A percentile compares a stretch with the other conserved stretches of the same genome.
Conservation (phyloP, 768 basidiomycete species). For the Amanita pallidorosea region DNA sequence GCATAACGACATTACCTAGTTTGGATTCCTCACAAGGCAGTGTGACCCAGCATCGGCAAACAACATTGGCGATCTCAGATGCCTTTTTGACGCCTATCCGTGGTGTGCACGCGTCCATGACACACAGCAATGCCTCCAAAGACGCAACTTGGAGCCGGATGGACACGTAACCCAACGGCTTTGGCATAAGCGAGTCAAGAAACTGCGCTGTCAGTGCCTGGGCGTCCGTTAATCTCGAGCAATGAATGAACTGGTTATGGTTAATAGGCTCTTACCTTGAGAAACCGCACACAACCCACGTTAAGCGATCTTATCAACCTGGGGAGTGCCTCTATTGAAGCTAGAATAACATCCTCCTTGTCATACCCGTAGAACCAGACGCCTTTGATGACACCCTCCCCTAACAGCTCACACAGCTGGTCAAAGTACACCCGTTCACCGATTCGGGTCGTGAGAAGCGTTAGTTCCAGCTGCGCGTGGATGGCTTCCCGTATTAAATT, state of each 20-base stretch:
- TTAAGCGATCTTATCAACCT: conserved; percentile 45
- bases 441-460: conserved; percentile 34
- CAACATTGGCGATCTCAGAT: conserved; percentile 43
- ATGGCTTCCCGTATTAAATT: conserved; percentile 44
- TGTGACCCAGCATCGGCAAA: conserved; percentile 56
- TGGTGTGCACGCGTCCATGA: conserved; percentile 44
- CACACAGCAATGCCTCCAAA: conserved; percentile 27
- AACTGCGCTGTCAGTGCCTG: conserved; percentile 55
- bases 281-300: conserved; percentile 52
- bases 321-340: conserved; percentile 56
- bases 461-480: conserved; percentile 36
- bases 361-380: conserved; percentile 64
- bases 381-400: conserved; percentile 60
- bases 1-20: conserved; percentile 9
- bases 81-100: conserved; percentile 58
- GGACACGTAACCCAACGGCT: conserved; percentile 13
- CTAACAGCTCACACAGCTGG: conserved; percentile 55
- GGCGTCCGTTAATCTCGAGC: no score
- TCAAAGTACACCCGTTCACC: conserved; percentile 41
- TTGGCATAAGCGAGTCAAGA: conserved; percentile 31
- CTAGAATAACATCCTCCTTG: conserved; percentile 44
- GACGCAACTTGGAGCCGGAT: conserved; percentile 27
- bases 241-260: no score
- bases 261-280: conserved; percentile 42
- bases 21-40: not conserved